Conservation (phyloP, 306 rosid genomes). For the Vigna unguiculata region DNA sequence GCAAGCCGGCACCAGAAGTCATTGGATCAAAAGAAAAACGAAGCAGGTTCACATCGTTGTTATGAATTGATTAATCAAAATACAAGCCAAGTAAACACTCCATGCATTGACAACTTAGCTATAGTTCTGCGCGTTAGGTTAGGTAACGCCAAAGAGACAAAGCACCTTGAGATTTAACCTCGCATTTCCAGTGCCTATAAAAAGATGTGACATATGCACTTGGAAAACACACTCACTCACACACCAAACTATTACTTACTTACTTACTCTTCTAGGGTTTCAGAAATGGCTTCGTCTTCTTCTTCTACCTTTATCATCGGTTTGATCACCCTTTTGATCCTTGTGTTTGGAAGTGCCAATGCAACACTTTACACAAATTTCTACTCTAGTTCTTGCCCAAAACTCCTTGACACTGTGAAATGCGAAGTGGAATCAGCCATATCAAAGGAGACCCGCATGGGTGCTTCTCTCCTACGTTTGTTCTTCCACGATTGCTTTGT, state of each 20-base stretch:
- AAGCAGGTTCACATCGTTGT: constrained; percentile 4
- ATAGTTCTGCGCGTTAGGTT: constrained; percentile 32
- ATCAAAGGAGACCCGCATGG: constrained; percentile 79
- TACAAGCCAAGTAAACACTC: neutral
- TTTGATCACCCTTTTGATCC: constrained; percentile 47
- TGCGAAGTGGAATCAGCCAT: constrained; percentile 63
- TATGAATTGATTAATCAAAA: constrained; percentile 23
- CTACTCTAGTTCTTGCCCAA: constrained; percentile 71
- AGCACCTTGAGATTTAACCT: constrained; percentile 46
- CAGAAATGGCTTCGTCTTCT: constrained; percentile 49
- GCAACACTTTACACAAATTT: constrained; percentile 67
- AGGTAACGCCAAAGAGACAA: constrained; percentile 6
- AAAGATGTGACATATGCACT: constrained; percentile 12
- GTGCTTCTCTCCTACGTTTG: constrained; percentile 93
- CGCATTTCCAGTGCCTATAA: constrained; percentile 13
- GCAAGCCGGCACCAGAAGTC: constrained; percentile 6
- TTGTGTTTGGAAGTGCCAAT: constrained; percentile 45
- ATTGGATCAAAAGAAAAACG: constrained; percentile 28
- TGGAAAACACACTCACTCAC: neutral
- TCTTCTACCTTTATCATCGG: constrained; percentile 30
- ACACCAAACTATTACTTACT: neutral
- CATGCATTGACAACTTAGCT: neutral
- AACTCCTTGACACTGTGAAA: constrained; percentile 61
- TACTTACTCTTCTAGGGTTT: neutral
- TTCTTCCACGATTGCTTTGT: constrained; percentile 94